Percentiles rank a stretch among this genome's conserved stretches.
Evolutionary conservation across 2,329 filamentous ascomycete genomes (phyloP).

Genomic region (Venturia nashicola): DNA sequence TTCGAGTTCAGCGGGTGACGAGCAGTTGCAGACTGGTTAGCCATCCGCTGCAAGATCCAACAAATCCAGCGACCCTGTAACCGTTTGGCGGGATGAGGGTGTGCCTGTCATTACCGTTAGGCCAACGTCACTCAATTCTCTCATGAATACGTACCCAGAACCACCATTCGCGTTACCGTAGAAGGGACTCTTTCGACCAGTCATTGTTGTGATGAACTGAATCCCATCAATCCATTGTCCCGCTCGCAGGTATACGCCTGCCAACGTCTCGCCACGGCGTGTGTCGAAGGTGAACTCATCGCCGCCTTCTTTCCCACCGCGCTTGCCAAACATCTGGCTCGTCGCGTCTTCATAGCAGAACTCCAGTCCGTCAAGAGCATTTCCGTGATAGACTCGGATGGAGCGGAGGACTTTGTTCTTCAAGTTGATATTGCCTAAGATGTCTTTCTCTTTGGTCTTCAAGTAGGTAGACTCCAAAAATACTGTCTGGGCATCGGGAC

Average conservation of each 20-base stretch:
- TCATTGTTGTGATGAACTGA: constrained; percentile 81
- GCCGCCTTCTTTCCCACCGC: constrained; percentile 55
- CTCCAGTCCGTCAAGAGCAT: constrained; percentile 72
- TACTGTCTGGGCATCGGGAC: constrained; percentile 57
- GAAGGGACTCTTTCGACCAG: constrained; percentile 72
- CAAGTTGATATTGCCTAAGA: constrained; percentile 13
- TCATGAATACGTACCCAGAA: constrained; percentile 53
- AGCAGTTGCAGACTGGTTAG: constrained; percentile 78
- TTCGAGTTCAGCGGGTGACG: constrained; percentile 45
- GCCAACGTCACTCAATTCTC: neutral
- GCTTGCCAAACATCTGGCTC: constrained; percentile 75
- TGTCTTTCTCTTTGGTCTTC: constrained; percentile 24
- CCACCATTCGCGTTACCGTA: constrained; percentile 75
- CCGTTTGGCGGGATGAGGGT: constrained; percentile 81
- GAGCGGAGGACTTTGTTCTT: constrained; percentile 63
- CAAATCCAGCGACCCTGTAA: constrained; percentile 78
- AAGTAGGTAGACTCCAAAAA: constrained; percentile 54
- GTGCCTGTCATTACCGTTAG: constrained; percentile 44
- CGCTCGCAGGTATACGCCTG: constrained; percentile 73
- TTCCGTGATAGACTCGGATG: constrained; percentile 65
- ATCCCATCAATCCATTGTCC: constrained; percentile 79
- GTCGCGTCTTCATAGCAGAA: constrained; percentile 85
- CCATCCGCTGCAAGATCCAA: constrained; percentile 70
- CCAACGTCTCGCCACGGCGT: constrained; percentile 71
- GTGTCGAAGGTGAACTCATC: constrained; percentile 74